phyloP scores from a whole-genome alignment of 2,329 filamentous ascomycete species.

The Aspergillus spinulosporus region DNA sequence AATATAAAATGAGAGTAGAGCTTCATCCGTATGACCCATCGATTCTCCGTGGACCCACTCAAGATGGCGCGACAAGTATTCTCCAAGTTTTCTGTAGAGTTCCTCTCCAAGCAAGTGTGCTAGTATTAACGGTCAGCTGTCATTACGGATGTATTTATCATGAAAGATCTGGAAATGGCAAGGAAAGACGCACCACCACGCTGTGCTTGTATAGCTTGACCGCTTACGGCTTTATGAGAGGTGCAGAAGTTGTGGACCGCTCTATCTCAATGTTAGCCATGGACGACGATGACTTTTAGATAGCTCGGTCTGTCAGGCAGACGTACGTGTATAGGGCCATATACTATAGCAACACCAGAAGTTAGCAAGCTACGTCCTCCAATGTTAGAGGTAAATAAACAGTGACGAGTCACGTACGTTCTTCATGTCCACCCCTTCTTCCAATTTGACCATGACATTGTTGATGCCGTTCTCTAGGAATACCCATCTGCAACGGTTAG shows the following conservation, averaged over 20 bases:
- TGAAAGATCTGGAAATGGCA: background rate
- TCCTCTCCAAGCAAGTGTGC: slow-evolving; percentile 95
- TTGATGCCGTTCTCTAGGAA: slow-evolving; percentile 87
- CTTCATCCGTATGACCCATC: slow-evolving; percentile 81
- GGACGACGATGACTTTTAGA: background rate
- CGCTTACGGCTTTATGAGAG: slow-evolving; percentile 82
- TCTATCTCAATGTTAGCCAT: slow-evolving; percentile 43
- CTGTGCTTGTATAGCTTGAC: slow-evolving; percentile 57
- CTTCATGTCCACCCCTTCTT: slow-evolving; percentile 89
- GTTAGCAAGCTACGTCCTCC: slow-evolving; percentile 1
- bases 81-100: slow-evolving; percentile 85
- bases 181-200: slow-evolving; percentile 63
- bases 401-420: slow-evolving; percentile 56
- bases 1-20: slow-evolving; percentile 89
- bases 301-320: background rate
- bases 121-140: slow-evolving; percentile 39
- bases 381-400: background rate
- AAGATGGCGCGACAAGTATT: slow-evolving; percentile 79
- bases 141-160: background rate
- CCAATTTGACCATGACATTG: slow-evolving; percentile 89
- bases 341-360: slow-evolving; percentile 57
- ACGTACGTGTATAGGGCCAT: slow-evolving; percentile 91
- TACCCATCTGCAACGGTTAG: slow-evolving; percentile 65
- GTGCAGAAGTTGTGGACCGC: slow-evolving; percentile 99
- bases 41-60: slow-evolving; percentile 69